Evolutionary conservation across 345 rosid genomes (phyloP), one percentile per base, ranked within the genome.

Genomic region (Murraya paniculata): DNA sequence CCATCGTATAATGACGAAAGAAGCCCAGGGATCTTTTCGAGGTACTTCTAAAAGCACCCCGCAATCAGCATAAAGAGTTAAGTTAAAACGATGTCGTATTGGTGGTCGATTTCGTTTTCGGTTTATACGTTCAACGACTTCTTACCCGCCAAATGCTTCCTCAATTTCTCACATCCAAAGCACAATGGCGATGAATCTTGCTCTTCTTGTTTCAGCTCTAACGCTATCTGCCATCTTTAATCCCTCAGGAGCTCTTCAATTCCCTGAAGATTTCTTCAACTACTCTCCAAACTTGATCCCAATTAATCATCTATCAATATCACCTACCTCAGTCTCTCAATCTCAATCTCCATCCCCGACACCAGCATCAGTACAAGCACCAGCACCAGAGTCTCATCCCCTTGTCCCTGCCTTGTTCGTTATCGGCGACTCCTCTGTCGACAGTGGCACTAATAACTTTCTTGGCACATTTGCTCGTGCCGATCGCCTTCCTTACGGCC

Each of bases 391-490:
- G 27, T 72, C 82, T 68, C 78, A 81, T 78, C 88, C 94, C 41
- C 76, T 90, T 4, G 89, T 85, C 36, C 97, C 93, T 14, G 98
- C 93, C 10, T 65, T 95, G 72, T 95, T 95, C 74, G 84, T 93
- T 31, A 85, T 92, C 3, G 98, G 98, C 1, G 97, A 95, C 84
- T 95, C 99, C 33, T 91, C 99, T 1, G 96, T 91, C 0, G 98
- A 95, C 73, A 86, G 90, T 50, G 98, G 98, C 76, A 93, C 91
- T 61, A 93, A 92, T 75, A 95, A 93, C 79, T 93, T 80, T 78
- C 91, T 95, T 0, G 98, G 92, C n/a, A 93, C 99, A n/a, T 84
- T 95, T 25, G 98, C 97, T 27, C 86, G 97, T 31, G 99, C 98
- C 1, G 94, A 93, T 79, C 96, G 88, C 27, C 96, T 85, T 80